Evolutionary conservation across 768 basidiomycete genomes (phyloP), one percentile per base, ranked within the genome.

Genomic region (Suillus hirtellus): DNA sequence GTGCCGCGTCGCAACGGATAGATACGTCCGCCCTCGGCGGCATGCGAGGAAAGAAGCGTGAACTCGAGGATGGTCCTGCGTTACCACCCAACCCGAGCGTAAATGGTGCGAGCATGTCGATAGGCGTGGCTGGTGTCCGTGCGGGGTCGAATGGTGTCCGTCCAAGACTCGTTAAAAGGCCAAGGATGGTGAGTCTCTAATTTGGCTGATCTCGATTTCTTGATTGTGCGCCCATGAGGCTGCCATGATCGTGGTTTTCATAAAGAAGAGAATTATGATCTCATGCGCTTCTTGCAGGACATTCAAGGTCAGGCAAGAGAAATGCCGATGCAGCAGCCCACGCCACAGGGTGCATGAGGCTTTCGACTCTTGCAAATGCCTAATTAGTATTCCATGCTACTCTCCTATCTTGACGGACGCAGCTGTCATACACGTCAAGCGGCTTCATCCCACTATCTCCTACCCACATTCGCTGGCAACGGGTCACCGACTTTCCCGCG

Each of bases 101-200:
- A 3, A 67, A 70, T n/a, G 71, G 69, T 64, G 73, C 73, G 19
- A 74, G 64, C 40, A 63, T 66, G 15, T 65, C 73, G 14, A 62
- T 75, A 34, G 69, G 69, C 40, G 72, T 81, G 17, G 69, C 84
- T 17, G 82, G 82, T 67, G 82, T 86, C 34, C 85, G 85, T 68
- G 85, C 87, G 11, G 89, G 89, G 19, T 79, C 78, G 43, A 80
- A 79, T 9, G 83, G 81, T 53, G 83, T 81, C 15, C 80, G 87
- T 61, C 89, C 89, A 35, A 80, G 90, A 67, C 90, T 90, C 24
- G 70, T 87, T 49, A 92, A 92, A 82, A 92, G 89, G 75, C 89
- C 86, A 70, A 82, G 88, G 65, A 79, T 89, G 86, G 90, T 91
- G 68, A 69, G 86, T 10, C 24, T 58, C 38, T 80, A 17, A 27